Conservation (phyloP, 768 basidiomycete species). For the Lenzites betulinus region DNA sequence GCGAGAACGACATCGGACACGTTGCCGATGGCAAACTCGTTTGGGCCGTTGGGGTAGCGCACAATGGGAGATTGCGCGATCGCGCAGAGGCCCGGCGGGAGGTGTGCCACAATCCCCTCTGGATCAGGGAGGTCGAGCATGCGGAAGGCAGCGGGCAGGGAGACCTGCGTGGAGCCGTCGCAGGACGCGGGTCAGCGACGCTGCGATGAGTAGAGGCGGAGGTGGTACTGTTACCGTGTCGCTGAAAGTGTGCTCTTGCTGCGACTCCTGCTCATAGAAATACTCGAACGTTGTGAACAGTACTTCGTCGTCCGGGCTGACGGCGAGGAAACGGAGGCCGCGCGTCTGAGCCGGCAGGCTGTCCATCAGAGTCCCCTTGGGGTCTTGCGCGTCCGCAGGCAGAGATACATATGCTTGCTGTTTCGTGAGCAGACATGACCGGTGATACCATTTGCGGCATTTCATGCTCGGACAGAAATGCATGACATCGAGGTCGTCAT, state of each 20-base stretch:
- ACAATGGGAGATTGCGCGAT: conserved; percentile 26
- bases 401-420: neutral
- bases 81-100: conserved; percentile 17
- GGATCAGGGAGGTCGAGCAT: conserved; percentile 3
- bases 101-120: conserved; percentile 11
- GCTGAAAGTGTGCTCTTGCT: neutral
- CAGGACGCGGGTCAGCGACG: neutral
- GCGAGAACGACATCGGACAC: conserved; percentile 25
- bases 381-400: neutral
- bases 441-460: conserved; percentile 26
- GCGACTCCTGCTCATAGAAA: conserved; percentile 13
- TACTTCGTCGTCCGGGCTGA: conserved; percentile 18
- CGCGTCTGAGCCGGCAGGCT: conserved; percentile 1
- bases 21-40: conserved; percentile 23
- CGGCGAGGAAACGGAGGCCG: conserved; percentile 22
- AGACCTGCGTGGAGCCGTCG: neutral
- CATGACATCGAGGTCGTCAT: conserved; percentile 3
- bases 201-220: neutral
- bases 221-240: neutral
- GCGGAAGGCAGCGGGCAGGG: neutral
- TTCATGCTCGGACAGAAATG: conserved; percentile 24
- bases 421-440: conserved; percentile 7
- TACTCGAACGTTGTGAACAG: conserved; percentile 9
- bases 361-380: neutral
- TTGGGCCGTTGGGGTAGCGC: conserved; percentile 5